Evolutionary conservation across 805 yeast genomes (phyloP).

Genomic region (Tetrapisispora arboricola): DNA sequence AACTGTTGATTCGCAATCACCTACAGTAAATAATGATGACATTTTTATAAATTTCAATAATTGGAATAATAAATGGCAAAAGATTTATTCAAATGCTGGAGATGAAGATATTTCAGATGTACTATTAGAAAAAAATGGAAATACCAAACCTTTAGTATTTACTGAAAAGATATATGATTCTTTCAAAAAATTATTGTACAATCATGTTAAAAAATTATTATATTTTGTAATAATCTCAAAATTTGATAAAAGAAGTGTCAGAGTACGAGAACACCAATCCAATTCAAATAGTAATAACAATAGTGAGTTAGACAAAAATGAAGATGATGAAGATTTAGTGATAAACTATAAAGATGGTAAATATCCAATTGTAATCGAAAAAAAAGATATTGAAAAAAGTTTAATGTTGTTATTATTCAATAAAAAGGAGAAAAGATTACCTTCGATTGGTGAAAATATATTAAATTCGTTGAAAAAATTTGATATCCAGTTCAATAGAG

Average conservation of each 20-base stretch:
- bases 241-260: not conserved
- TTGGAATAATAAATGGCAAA: conserved; percentile 24
- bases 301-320: not conserved
- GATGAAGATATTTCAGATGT: not conserved
- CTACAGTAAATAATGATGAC: not conserved
- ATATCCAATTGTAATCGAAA: conserved; percentile 17
- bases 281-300: not conserved
- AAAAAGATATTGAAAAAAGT: conserved; percentile 10
- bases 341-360: not conserved
- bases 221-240: not conserved
- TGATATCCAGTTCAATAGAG: conserved; percentile 9
- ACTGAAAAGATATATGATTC: conserved; percentile 10
- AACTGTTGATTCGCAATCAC: no score
- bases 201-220: not conserved
- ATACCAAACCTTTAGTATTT: conserved; percentile 6
- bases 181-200: not conserved
- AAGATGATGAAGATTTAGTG: conserved; percentile 1
- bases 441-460: conserved; percentile 7
- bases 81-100: conserved; percentile 12
- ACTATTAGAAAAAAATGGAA: not conserved
- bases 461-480: conserved; percentile 16
- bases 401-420: conserved; percentile 5
- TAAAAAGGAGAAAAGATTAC: not conserved
- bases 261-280: not conserved
- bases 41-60: conserved; percentile 8